A percentile compares a stretch with the other conserved stretches of the same genome.
Evolutionary conservation across 2,329 filamentous ascomycete species (phyloP).

Genomic region (Diaporthe nobilis): DNA sequence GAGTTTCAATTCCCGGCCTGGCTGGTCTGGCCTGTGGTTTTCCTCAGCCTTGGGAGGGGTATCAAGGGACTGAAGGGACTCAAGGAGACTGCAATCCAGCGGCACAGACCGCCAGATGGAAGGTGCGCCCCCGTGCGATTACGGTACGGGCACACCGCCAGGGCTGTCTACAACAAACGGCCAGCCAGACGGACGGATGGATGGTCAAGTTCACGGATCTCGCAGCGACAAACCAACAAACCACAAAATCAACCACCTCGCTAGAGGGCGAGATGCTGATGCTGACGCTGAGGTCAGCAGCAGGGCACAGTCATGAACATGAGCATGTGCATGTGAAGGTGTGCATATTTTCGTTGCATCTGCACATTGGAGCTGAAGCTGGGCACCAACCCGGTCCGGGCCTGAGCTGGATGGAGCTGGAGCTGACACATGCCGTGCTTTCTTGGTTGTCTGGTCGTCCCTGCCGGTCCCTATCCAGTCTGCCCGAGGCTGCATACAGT

Average conservation of each 20-base stretch:
- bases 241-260: neutral
- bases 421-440: slow-evolving; percentile 28
- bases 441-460: neutral
- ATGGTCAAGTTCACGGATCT: slow-evolving; percentile 1
- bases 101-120: slow-evolving; percentile 27
- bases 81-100: neutral
- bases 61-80: neutral
- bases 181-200: neutral
- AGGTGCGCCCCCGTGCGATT: slow-evolving; percentile 13
- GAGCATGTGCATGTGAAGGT: neutral
- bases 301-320: neutral
- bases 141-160: slow-evolving; percentile 12
- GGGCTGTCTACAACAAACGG: neutral
- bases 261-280: neutral
- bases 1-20: slow-evolving; percentile 32
- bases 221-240: neutral
- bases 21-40: slow-evolving; percentile 2
- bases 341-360: neutral
- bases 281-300: slow-evolving; percentile 12
- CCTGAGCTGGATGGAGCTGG: neutral
- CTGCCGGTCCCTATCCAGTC: neutral
- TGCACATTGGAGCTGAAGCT: neutral
- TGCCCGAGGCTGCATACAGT: neutral
- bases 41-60: slow-evolving; percentile 22
- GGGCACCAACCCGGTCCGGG: too few relatives aligned